Percentiles rank a stretch among this genome's conserved stretches.
Evolutionary conservation across 2,329 filamentous ascomycete genomes (phyloP).

Genomic region (Lachnellula arida): DNA sequence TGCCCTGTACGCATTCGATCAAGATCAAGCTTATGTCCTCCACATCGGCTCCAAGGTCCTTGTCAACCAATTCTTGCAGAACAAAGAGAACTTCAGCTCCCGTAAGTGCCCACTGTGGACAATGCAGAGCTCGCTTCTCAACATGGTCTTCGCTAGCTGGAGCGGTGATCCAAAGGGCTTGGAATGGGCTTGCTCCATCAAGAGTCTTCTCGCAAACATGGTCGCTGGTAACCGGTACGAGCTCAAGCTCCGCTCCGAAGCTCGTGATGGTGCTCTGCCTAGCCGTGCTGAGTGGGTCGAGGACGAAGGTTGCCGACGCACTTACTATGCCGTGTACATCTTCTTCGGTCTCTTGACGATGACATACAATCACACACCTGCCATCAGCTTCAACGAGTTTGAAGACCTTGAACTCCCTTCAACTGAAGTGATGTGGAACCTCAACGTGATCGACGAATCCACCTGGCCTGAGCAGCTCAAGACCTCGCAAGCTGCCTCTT

Average conservation of each 20-base stretch:
- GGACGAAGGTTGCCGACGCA: constrained; percentile 92
- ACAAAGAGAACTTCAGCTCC: constrained; percentile 98
- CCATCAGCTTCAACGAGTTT: constrained; percentile 97
- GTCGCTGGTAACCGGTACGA: constrained; percentile 96
- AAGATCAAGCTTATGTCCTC: constrained; percentile 93
- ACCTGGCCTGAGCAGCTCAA: constrained; percentile 79
- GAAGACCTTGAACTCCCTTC: constrained; percentile 89
- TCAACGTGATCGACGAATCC: constrained; percentile 69
- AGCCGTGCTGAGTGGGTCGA: constrained; percentile 90
- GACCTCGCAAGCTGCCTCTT: constrained; percentile 70
- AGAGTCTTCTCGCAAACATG: constrained; percentile 97
- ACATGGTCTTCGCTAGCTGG: constrained; percentile 99
- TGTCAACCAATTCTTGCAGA: constrained; percentile 93
- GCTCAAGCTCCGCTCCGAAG: constrained; percentile 86
- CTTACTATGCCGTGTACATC: constrained; percentile 98
- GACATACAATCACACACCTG: constrained; percentile 96
- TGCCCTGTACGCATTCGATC: constrained; percentile 92
- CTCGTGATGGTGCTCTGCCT: constrained; percentile 69
- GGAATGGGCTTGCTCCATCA: constrained; percentile 98
- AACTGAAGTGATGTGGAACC: constrained; percentile 90
- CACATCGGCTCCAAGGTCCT: constrained; percentile 97
- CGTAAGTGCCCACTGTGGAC: constrained; percentile 96
- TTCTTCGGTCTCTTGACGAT: constrained; percentile 94
- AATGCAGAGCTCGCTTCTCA: constrained; percentile 93
- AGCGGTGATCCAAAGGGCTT: constrained; percentile 95